Percentiles rank a stretch among this genome's conserved stretches.
Evolutionary conservation across 768 basidiomycete species (phyloP).

Genomic region (Hydnum rufescens): DNA sequence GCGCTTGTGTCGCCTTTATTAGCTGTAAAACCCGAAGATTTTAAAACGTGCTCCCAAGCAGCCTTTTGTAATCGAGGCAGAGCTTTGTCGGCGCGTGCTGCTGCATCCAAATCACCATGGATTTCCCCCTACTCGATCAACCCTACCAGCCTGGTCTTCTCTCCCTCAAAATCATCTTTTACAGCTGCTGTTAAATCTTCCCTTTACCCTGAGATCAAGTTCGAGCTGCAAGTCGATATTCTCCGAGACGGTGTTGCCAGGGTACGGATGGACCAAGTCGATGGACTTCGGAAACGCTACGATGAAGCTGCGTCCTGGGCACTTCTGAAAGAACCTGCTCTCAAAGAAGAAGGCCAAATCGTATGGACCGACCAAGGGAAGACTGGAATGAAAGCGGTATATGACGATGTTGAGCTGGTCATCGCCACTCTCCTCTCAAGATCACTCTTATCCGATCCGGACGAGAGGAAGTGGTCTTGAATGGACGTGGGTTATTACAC

Average conservation of each 20-base stretch:
- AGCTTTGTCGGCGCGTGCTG: conserved; percentile 56
- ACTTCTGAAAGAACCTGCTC: conserved; percentile 46
- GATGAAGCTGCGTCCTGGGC: conserved; percentile 88
- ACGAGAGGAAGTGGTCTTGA: conserved; percentile 70
- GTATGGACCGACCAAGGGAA: conserved; percentile 25
- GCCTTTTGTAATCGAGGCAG: conserved; percentile 90
- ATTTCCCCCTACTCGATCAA: conserved; percentile 73
- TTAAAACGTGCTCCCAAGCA: conserved; percentile 86
- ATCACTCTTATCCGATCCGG: conserved; percentile 54
- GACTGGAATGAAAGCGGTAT: conserved; percentile 33
- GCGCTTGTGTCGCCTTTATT: conserved; percentile 5
- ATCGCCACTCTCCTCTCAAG: conserved; percentile 61
- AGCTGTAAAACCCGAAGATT: conserved; percentile 45
- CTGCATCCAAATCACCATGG: conserved; percentile 39
- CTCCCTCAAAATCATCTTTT: conserved; percentile 35
- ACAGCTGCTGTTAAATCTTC: conserved; percentile 58
- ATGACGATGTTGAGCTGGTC: conserved; percentile 39
- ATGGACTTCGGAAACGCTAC: conserved; percentile 63
- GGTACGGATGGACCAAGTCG: conserved; percentile 82
- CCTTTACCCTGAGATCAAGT: conserved; percentile 69
- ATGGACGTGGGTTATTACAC: conserved; percentile 75
- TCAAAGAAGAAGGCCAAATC: conserved; percentile 14
- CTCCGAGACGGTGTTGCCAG: conserved; percentile 78
- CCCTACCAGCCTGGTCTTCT: conserved; percentile 30
- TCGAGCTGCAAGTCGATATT: conserved; percentile 62